A percentile compares a stretch with the other conserved stretches of the same genome.
Evolutionary conservation across 257 asterid species (phyloP).

Genomic region (Fraxinus americana): DNA sequence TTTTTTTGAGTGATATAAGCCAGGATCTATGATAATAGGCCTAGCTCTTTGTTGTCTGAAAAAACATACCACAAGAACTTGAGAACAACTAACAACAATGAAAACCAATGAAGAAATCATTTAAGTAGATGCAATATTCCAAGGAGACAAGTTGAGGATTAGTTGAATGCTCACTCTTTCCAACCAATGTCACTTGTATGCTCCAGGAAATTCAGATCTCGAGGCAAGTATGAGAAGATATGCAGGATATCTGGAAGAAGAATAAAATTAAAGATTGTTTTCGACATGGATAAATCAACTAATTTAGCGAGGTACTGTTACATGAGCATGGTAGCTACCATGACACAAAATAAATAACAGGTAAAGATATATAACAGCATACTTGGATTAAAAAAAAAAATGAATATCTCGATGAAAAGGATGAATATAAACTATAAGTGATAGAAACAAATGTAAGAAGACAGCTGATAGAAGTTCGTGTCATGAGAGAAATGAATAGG

Average conservation of each 20-base stretch:
- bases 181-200: constrained; percentile 94
- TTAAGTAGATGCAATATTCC: constrained; percentile 12
- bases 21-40: constrained; percentile 90
- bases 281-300: constrained; percentile 10
- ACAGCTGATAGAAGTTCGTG: not conserved
- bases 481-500: not conserved
- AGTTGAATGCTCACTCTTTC: constrained; percentile 78
- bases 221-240: constrained; percentile 93
- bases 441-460: not conserved
- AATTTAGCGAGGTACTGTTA: not conserved
- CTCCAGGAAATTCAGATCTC: constrained; percentile 95
- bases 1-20: constrained; percentile 81
- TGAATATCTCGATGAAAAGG: not conserved
- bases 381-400: not conserved
- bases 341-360: not conserved
- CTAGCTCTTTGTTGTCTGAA: constrained; percentile 79
- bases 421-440: not conserved
- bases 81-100: constrained; percentile 3
- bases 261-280: constrained; percentile 15
- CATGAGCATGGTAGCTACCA: not conserved
- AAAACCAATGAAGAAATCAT: constrained; percentile 13
- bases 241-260: constrained; percentile 78
- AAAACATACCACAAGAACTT: constrained; percentile 15
- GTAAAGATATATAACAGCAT: not conserved
- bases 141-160: constrained; percentile 20